Base-by-base conservation (phyloP, 805 yeast genomes). In the Wickerhamomyces silvicola region DNA sequence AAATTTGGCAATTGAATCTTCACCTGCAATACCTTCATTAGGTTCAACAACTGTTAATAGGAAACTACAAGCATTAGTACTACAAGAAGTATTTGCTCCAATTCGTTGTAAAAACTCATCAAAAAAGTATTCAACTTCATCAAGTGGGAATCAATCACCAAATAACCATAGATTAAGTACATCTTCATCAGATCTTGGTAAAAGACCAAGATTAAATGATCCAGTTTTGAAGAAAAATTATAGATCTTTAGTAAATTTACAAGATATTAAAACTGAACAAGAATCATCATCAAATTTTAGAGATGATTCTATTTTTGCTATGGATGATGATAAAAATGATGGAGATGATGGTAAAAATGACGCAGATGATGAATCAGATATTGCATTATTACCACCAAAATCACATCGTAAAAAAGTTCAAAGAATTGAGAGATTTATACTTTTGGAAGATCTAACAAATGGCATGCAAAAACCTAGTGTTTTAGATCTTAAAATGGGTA, bases 401-500 rank as follows among this genome's bases (percentile, higher is more conserved):
- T 30, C 30, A 10, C 15, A 39, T 45, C 38, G 57, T 18, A 57
- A 66, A 27, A 64, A 64, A 34, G 64, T 59, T 37, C 74, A 81
- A 1, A 60, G 79, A 33, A 75, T 81, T 24, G 94, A 84, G 58
- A 66, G 94, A 40, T 92, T 87, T 53, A 80, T 92, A 23, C 58
- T 92, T 8, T 64, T 92, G 30, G 98, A 94, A 52, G 99, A 92
- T 60, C 61, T 92, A 30, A 92, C 97, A 0, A 70, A 78, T 33
- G 84, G 85, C 16, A 76, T 90, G 78, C 64, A 59, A 19, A 72
- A 72, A 42, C 97, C 98, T 1, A 88, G 96, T 53, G 97, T 90
- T 1, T 62, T 92, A 30, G 99, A 92, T 59, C 65, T 92, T 46
- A 92, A 92, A 54, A 92, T 92, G 97, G 99, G 99, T 1, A 90